Conservation (phyloP, 768 basidiomycete species). For the Xerocomellus dryophilus region DNA sequence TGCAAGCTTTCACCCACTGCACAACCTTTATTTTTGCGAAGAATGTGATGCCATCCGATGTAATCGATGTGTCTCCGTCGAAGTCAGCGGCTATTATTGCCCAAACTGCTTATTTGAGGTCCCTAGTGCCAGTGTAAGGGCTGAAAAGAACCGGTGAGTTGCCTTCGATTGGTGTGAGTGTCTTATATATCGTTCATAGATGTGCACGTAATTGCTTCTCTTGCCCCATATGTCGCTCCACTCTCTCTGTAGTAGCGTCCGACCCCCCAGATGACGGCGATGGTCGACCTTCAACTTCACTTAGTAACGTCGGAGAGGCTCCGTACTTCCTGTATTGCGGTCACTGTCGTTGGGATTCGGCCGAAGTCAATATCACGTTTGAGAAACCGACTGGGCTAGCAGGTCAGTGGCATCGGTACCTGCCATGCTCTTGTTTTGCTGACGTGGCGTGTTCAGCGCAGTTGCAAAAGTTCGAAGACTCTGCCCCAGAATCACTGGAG, state of each 20-base stretch:
- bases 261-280: slow-evolving; percentile 68
- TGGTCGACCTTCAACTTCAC: slow-evolving; percentile 48
- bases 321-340: slow-evolving; percentile 92
- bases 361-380: slow-evolving; percentile 86
- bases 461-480: slow-evolving; percentile 86
- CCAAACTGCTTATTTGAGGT: slow-evolving; percentile 99
- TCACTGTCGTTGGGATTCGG: slow-evolving; percentile 93
- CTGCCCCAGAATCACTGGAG: slow-evolving; percentile 78
- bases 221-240: slow-evolving; percentile 91
- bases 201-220: slow-evolving; percentile 98
- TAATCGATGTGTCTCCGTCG: slow-evolving; percentile 85
- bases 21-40: slow-evolving; percentile 93
- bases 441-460: slow-evolving; percentile 55
- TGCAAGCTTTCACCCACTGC: slow-evolving; percentile 77
- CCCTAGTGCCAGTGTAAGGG: slow-evolving; percentile 95
- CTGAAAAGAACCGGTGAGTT: slow-evolving; percentile 88
- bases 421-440: neutral
- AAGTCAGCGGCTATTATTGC: slow-evolving; percentile 97
- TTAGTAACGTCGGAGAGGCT: slow-evolving; percentile 70
- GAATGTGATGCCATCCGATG: slow-evolving; percentile 97
- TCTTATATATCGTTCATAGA: slow-evolving; percentile 41
- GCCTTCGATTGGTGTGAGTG: slow-evolving; percentile 7
- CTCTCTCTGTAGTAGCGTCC: slow-evolving; percentile 86
- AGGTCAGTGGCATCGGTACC: slow-evolving; percentile 45
- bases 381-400: slow-evolving; percentile 97